phyloP scores from a whole-genome alignment of 2,329 filamentous ascomycete species.

The Aspergillus hortae region DNA sequence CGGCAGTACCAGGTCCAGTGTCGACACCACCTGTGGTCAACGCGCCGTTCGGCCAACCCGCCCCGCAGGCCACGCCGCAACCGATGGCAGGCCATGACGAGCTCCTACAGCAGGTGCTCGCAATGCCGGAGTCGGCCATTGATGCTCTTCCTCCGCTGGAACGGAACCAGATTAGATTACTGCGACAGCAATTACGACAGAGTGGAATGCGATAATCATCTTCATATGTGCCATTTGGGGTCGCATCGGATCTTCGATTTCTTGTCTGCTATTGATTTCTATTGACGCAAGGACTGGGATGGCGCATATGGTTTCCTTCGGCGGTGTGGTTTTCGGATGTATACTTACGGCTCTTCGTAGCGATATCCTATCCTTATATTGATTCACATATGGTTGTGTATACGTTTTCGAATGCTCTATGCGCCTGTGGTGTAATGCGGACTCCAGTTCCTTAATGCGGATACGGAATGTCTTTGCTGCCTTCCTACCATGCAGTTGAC shows the following conservation, averaged over 20 bases:
- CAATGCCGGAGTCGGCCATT: slow-evolving; percentile 75
- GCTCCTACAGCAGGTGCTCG: slow-evolving; percentile 76
- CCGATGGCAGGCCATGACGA: slow-evolving; percentile 62
- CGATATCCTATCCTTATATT: neutral
- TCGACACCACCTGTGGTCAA: slow-evolving; percentile 51
- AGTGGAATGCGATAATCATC: slow-evolving; percentile 31
- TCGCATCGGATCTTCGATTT: neutral
- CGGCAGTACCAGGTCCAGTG: slow-evolving; percentile 41
- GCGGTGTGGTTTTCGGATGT: neutral
- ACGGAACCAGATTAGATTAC: slow-evolving; percentile 71
- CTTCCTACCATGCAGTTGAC: no score
- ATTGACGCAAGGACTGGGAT: neutral
- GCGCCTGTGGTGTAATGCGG: no score
- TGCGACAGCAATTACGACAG: slow-evolving; percentile 63
- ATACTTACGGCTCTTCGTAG: neutral
- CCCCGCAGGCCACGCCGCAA: slow-evolving; percentile 39
- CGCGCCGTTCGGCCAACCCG: slow-evolving; percentile 43
- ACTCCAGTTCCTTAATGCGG: no score
- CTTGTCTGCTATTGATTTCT: neutral
- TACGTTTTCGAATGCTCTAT: neutral
- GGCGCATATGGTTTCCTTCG: neutral
- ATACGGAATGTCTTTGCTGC: no score
- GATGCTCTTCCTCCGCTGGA: slow-evolving; percentile 73
- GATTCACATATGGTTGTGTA: neutral
- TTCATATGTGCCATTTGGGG: neutral